Conservation (phyloP, 352 stramenopile genomes). For the Pythium aristosporum region DNA sequence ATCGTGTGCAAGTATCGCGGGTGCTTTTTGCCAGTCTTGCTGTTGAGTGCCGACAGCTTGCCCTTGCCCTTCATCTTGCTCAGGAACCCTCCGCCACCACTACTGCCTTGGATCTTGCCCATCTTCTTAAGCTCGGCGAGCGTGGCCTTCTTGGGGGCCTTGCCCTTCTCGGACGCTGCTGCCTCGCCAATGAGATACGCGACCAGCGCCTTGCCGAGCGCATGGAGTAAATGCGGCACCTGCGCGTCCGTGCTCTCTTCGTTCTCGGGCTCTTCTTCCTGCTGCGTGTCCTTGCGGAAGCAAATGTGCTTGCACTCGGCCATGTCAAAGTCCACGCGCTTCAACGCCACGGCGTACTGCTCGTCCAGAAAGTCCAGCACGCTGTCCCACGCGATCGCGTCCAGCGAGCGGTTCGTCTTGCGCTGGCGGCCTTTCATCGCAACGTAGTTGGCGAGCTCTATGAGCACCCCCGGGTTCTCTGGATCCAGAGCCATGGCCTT, state of each 20-base stretch:
- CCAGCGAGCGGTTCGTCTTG: slow-evolving; percentile 15
- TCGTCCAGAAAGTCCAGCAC: slow-evolving; percentile 46
- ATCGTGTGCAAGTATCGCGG: slow-evolving; percentile 49
- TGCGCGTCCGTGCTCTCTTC: slow-evolving; percentile 64
- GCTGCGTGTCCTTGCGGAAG: slow-evolving; percentile 54
- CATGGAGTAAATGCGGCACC: slow-evolving; percentile 66
- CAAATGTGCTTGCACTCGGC: slow-evolving; percentile 67
- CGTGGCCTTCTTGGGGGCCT: slow-evolving; percentile 24
- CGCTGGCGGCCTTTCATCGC: slow-evolving; percentile 36
- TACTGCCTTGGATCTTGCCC: slow-evolving; percentile 28
- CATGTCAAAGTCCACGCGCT: slow-evolving; percentile 47
- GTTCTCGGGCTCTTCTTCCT: slow-evolving; percentile 51
- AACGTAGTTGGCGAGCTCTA: slow-evolving; percentile 76
- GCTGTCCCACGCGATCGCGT: slow-evolving; percentile 33
- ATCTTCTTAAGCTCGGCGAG: slow-evolving; percentile 31
- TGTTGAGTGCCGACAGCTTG: slow-evolving; percentile 25
- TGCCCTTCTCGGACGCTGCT: slow-evolving; percentile 7
- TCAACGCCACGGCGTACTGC: slow-evolving; percentile 40
- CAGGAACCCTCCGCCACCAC: slow-evolving; percentile 18
- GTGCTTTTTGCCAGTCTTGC: slow-evolving; percentile 25
- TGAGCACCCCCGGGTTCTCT: slow-evolving; percentile 62
- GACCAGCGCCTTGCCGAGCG: slow-evolving; percentile 55
- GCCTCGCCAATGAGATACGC: slow-evolving; percentile 36
- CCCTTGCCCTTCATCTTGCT: slow-evolving; percentile 26
- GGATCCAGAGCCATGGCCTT: slow-evolving; percentile 47